Evolutionary conservation across 768 basidiomycete species (phyloP).

Genomic region (Leccinum subgranulosum): DNA sequence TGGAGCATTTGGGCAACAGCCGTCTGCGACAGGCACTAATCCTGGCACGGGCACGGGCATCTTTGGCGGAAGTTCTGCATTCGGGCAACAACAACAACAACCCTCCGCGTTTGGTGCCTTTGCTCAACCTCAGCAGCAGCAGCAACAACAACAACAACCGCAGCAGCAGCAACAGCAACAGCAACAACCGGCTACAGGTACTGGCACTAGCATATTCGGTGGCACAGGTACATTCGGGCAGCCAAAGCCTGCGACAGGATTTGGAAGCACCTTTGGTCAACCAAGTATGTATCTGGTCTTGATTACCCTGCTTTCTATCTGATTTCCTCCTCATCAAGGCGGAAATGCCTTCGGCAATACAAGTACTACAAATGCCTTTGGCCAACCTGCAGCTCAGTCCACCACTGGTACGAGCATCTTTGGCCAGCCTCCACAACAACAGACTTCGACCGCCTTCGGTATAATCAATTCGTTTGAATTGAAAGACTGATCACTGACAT

Average conservation of each 20-base stretch:
- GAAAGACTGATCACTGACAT: neutral
- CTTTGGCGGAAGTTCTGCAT: slow-evolving; percentile 41
- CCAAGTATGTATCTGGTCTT: slow-evolving; percentile 14
- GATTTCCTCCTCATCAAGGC: slow-evolving; percentile 11
- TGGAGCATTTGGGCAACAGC: slow-evolving; percentile 33
- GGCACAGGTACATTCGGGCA: slow-evolving; percentile 31
- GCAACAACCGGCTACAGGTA: slow-evolving; percentile 35
- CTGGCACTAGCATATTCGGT: slow-evolving; percentile 33
- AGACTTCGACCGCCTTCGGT: slow-evolving; percentile 38
- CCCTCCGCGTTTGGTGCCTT: slow-evolving; percentile 49
- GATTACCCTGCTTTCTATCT: neutral
- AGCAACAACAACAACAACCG: neutral
- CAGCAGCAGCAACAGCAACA: slow-evolving; percentile 15
- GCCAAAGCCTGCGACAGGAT: slow-evolving; percentile 31
- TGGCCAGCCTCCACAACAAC: slow-evolving; percentile 38
- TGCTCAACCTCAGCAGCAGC: slow-evolving; percentile 37
- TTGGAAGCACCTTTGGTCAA: slow-evolving; percentile 26
- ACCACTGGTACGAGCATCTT: slow-evolving; percentile 28
- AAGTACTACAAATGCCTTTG: slow-evolving; percentile 21
- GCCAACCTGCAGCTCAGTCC: slow-evolving; percentile 27
- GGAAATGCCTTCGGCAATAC: slow-evolving; percentile 23
- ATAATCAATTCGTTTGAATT: slow-evolving; percentile 30
- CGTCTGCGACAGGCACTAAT: slow-evolving; percentile 33
- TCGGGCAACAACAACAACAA: slow-evolving; percentile 34
- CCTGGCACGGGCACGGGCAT: slow-evolving; percentile 30